Evolutionary conservation across 1,284 basidiomycete genomes (phyloP), one percentile per base, ranked within the genome.

Genomic region (Malassezia equina): DNA sequence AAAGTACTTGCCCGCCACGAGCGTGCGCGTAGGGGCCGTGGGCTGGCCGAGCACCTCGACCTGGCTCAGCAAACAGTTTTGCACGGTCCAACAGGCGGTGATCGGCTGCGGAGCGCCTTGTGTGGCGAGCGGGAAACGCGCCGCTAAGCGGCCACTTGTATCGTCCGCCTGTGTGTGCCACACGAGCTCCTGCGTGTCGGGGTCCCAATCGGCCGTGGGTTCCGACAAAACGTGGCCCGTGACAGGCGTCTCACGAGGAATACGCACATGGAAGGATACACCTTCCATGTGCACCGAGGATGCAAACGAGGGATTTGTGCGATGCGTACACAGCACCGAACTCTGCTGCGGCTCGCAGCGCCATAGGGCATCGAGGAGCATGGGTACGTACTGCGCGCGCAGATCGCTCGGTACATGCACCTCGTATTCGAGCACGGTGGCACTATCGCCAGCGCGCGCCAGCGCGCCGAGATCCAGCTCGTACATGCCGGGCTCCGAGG

Each of bases 361-460:
- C 79, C 80, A 81, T 9, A 77, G 76, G 0, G 80, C 77, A 47
- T 77, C 76, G 27, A 80, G 65, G 1, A 73, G 51, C 4, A 81
- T 54, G 0, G 79, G 80, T 1, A 78, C 69, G 31, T 69, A 70
- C 9, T 63, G 48, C 1, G 48, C 23, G 23, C 76, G 75, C 19
- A 72, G 34, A 1, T 70, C 69, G 11, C 73, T 67, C 5, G 73
- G 66, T 11, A 79, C 66, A 50, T 78, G 73, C 17, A 81, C 73
- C 50, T 80, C 78, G 59, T 81, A 81, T 63, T 79, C 78, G 69
- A 81, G 76, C 24, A 80, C 65, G 31, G 77, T 62, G 32, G 43
- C 9, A 49, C 44, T 7, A 33, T 51, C 24, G 31, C 28, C 45
- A 13, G n/a, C 47, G 55, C 69, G 31, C 59, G 66, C 7, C 55